phyloP scores from a whole-genome alignment of 2,329 filamentous ascomycete genomes.

The Diplodia intermedia region DNA sequence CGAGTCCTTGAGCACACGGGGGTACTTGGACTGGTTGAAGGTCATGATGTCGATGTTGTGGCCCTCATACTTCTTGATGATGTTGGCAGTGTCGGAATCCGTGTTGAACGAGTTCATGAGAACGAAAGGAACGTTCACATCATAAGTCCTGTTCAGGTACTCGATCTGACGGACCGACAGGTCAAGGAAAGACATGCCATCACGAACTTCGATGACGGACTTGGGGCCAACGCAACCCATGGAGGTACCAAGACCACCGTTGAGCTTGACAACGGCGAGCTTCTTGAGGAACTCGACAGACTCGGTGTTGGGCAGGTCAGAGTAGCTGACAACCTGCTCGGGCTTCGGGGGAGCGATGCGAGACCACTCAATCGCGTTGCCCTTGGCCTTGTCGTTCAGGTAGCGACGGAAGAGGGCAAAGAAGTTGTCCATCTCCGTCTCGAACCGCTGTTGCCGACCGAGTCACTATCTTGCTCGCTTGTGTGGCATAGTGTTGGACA shows the following conservation, averaged over 20 bases:
- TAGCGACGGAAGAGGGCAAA: slow-evolving; percentile 98
- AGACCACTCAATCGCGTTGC: slow-evolving; percentile 94
- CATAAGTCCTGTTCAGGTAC: slow-evolving; percentile 97
- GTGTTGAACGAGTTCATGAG: slow-evolving; percentile 99
- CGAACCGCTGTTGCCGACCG: slow-evolving; percentile 70
- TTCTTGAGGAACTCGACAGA: slow-evolving; percentile 96
- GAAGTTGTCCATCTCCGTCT: slow-evolving; percentile 99
- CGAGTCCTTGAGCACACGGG: slow-evolving; percentile 97
- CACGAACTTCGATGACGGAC: slow-evolving; percentile 98
- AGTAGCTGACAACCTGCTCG: slow-evolving; percentile 94
- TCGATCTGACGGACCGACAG: slow-evolving; percentile 98
- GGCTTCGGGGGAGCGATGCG: slow-evolving; percentile 93
- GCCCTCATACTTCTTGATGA: slow-evolving; percentile 99
- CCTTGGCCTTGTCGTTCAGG: slow-evolving; percentile 98
- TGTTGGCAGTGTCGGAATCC: slow-evolving; percentile 94
- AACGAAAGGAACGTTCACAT: slow-evolving; percentile 95
- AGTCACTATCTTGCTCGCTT: slow-evolving; percentile 30
- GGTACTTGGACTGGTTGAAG: slow-evolving; percentile 99
- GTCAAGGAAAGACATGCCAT: slow-evolving; percentile 99
- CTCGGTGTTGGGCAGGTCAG: slow-evolving; percentile 85
- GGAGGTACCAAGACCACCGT: slow-evolving; percentile 97
- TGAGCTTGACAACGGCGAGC: slow-evolving; percentile 97
- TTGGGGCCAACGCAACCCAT: slow-evolving; percentile 99
- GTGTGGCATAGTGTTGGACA: slow-evolving; percentile 37
- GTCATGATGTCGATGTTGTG: slow-evolving; percentile 99